Evolutionary conservation across 2,329 filamentous ascomycete species (phyloP), one percentile per base, ranked within the genome.

Genomic region (Sporothrix luriei): DNA sequence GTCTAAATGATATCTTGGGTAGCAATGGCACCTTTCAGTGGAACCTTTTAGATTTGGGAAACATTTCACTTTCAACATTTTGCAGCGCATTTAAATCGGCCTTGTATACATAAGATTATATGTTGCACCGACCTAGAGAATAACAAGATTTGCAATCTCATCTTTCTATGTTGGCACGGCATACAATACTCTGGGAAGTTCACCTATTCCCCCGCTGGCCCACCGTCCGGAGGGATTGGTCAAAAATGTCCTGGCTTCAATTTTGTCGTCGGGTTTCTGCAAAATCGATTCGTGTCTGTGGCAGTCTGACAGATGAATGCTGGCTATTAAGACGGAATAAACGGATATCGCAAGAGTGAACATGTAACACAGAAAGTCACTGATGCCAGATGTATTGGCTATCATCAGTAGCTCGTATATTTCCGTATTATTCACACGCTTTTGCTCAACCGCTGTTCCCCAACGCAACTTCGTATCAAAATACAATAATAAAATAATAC

Each of bases 61-160:
- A 10, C 40, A 13, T 43, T 14, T 16, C n/a, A n/a, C 57, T 46
- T 61, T 61, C 33, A 26, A 46, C 57, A 61, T 26, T 61, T 16
- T 46, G 40, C 21, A 46, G 57, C 38, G 57, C 16, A 49, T 64
- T 33, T 49, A 49, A 49, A n/a, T n/a, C 40, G 59, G 59, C 43
- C 59, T 49, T 49, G 59, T 48, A 49, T n/a, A 64, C 46, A 61
- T 46, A 64, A 19, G 57, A 61, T 24, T 38, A 61, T 46, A 46
- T 46, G 16, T 26, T 10, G 11, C 40, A 61, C 38, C 38, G 16
- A 24, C 38, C 43, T 26, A 46, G 57, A n/a, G 19, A 49, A 19
- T 49, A 49, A 21, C 19, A 49, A 49, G 3, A 57, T 21, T 24
- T 52, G 9, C 26, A 57, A 38, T 26, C 21, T 24, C 9, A 2